Percentiles rank a stretch among this genome's conserved stretches.
These are phyloP conservation scores for Lactifluus pinguis DNA, from an alignment of 768 basidiomycete genomes.

Conservation along the genomic window DNA sequence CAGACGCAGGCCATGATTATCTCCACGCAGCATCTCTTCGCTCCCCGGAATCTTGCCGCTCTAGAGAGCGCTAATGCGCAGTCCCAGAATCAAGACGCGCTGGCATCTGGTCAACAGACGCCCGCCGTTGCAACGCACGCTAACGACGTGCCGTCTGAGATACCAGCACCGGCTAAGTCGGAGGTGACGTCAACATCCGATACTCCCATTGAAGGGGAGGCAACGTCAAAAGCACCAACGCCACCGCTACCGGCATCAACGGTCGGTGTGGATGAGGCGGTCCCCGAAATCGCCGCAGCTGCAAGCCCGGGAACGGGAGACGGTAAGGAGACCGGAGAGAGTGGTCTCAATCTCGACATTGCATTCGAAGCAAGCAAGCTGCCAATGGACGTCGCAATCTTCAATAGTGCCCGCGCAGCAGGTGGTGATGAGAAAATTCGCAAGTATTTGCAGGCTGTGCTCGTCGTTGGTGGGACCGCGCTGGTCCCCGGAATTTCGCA, in stretches of 20 bases:
- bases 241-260: constrained; percentile 19
- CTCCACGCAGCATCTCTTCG: constrained; percentile 72
- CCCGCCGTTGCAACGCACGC: constrained; percentile 18
- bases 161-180: constrained; percentile 14
- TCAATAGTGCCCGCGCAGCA: constrained; percentile 82
- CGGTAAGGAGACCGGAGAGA: constrained; percentile 13
- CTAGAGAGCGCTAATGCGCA: constrained; percentile 1
- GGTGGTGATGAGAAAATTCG: constrained; percentile 85
- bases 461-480: constrained; percentile 81
- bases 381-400: constrained; percentile 87
- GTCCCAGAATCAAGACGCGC: constrained; percentile 1
- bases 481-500: constrained; percentile 75
- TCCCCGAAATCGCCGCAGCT: constrained; percentile 3
- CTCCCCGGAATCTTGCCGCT: constrained; percentile 20
- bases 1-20: constrained; percentile 92
- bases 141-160: constrained; percentile 18
- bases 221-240: constrained; percentile 16
- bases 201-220: constrained; percentile 14
- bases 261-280: constrained; percentile 2
- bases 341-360: constrained; percentile 57
- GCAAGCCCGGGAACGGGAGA: constrained; percentile 7
- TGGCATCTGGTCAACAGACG: constrained; percentile 21
- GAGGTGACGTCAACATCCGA: constrained; percentile 18
- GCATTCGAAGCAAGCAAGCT: constrained; percentile 81
- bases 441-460: constrained; percentile 79